phyloP scores from a whole-genome alignment of 2,329 filamentous ascomycete species.

The Aspergillus aculeatus region DNA sequence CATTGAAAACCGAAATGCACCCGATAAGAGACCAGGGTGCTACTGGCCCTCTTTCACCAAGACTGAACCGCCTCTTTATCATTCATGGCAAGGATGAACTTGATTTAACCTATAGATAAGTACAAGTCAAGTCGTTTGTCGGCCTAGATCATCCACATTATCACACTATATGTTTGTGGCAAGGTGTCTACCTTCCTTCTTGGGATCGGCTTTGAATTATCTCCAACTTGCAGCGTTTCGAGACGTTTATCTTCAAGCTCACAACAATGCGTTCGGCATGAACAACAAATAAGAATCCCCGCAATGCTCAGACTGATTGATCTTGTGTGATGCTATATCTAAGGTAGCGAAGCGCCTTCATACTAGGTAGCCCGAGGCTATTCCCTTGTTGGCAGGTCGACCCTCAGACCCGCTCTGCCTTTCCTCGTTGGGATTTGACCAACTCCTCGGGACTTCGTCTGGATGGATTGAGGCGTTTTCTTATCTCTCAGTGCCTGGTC shows the following conservation, averaged over 20 bases:
- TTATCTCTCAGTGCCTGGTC: not conserved
- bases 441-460: not conserved
- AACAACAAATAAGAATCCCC: not conserved
- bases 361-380: not conserved
- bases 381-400: slow-evolving; percentile 22
- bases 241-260: not conserved
- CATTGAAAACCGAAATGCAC: not conserved
- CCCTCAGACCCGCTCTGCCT: slow-evolving; percentile 5
- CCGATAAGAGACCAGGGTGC: not conserved
- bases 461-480: not conserved
- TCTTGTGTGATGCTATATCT: not conserved
- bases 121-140: not conserved
- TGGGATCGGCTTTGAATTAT: not conserved
- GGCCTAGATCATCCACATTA: too few relatives aligned
- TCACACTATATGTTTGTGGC: not conserved
- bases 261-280: not conserved
- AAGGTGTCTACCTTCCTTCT: not conserved
- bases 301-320: not conserved
- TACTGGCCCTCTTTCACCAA: not conserved
- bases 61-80: not conserved
- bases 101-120: not conserved
- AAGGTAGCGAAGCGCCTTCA: not conserved
- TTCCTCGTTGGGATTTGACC: not conserved
- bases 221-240: not conserved
- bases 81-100: not conserved